A percentile compares a stretch with the other conserved stretches of the same genome.
Conservation (phyloP, 306 rosid species). For the Lithocarpus polystachyus region DNA sequence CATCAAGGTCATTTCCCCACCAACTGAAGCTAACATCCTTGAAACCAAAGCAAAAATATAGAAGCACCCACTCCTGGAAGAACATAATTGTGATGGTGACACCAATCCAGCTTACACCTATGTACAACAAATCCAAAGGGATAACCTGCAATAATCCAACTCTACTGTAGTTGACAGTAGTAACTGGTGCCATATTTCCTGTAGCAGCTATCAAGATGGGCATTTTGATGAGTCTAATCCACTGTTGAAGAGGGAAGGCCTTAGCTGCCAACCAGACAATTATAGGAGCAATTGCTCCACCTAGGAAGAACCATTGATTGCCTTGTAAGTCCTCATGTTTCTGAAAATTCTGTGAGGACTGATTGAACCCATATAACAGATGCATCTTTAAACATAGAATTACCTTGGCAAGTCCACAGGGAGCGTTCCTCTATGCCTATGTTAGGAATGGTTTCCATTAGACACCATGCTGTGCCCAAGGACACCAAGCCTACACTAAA, state of each 20-base stretch:
- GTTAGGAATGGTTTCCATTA: conserved; percentile 76
- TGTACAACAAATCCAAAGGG: conserved; percentile 66
- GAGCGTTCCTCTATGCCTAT: conserved; percentile 63
- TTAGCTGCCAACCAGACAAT: conserved; percentile 61
- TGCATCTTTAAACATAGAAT: conserved; percentile 84
- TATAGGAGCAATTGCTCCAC: conserved; percentile 65
- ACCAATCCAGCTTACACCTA: conserved; percentile 66
- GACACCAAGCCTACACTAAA: conserved; percentile 57
- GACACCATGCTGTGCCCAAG: conserved; percentile 87
- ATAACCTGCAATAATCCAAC: conserved; percentile 66
- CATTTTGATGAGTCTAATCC: conserved; percentile 80
- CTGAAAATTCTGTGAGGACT: conserved; percentile 84
- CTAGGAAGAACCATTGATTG: conserved; percentile 82
- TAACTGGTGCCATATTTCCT: conserved; percentile 78
- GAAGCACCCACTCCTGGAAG: conserved; percentile 76
- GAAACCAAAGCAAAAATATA: conserved; percentile 64
- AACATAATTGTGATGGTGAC: conserved; percentile 76
- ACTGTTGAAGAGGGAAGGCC: conserved; percentile 63
- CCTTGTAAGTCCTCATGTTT: conserved; percentile 45
- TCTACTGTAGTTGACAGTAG: conserved; percentile 69
- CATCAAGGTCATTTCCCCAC: conserved; percentile 92
- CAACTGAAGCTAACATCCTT: conserved; percentile 50
- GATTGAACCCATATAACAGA: conserved; percentile 84
- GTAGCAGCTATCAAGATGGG: conserved; percentile 74
- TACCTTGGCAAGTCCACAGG: conserved; percentile 82